A percentile compares a stretch with the other conserved stretches of the same genome.
These are phyloP conservation scores for Macrocybe gigantea DNA, from an alignment of 768 basidiomycete species.

Conservation along the genomic window DNA sequence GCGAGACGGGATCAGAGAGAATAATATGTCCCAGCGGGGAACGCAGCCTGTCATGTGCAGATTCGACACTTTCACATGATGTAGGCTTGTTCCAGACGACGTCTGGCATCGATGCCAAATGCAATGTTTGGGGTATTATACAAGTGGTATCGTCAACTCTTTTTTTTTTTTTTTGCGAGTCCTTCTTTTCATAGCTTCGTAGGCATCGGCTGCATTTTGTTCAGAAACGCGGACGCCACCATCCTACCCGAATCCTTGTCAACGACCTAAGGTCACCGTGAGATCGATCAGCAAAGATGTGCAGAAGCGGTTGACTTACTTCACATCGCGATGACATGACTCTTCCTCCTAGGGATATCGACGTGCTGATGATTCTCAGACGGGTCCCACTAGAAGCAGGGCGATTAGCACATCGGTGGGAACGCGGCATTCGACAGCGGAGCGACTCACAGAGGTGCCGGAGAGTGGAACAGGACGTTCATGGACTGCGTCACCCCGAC, in stretches of 20 bases:
- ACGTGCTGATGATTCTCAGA: conserved; percentile 56
- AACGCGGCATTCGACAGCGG: not conserved
- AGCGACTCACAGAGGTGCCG: conserved; percentile 50
- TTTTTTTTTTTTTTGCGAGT: not conserved
- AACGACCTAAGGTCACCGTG: conserved; percentile 35
- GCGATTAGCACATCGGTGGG: conserved; percentile 1
- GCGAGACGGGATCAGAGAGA: too few relatives aligned
- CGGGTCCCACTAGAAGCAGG: conserved; percentile 42
- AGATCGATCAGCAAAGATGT: conserved; percentile 3
- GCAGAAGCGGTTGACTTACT: conserved; percentile 29
- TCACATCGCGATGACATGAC: conserved; percentile 72
- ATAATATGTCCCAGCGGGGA: too few relatives aligned
- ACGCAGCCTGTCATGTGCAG: too few relatives aligned
- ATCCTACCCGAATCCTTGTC: conserved; percentile 54
- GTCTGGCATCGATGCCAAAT: too few relatives aligned
- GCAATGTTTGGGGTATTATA: too few relatives aligned
- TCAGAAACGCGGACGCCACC: conserved; percentile 62
- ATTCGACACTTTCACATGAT: too few relatives aligned
- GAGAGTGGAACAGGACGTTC: conserved; percentile 66
- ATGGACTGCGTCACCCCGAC: conserved; percentile 73
- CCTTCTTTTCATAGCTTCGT: conserved; percentile 35
- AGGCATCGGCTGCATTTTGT: conserved; percentile 64
- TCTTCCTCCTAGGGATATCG: conserved; percentile 59
- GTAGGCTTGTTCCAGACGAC: too few relatives aligned
- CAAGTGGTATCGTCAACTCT: not conserved